Evolutionary conservation across 1,139 yeast species (phyloP), one percentile per base, ranked within the genome.

Genomic region (Taphrina sp.): DNA sequence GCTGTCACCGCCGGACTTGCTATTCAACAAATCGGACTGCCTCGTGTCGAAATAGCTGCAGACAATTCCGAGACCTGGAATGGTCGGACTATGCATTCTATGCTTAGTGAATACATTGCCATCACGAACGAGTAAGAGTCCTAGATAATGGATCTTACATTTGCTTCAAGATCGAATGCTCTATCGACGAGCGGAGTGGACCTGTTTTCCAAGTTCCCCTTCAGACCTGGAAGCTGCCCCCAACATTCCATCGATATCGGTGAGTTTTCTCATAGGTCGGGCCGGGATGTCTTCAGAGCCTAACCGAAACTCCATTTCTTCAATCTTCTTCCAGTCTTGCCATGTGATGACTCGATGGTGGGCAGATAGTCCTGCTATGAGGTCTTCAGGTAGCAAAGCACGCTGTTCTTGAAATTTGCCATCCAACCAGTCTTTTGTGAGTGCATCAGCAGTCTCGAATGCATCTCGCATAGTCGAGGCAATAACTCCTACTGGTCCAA

Each of bases 391-490:
- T 7, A 49, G 12, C 52, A 14, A 23, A 22, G 16, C 19, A 22
- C 28, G 16, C 67, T 71, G 20, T 24, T 26, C 22, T 35, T 28
- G 14, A 33, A 51, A 36, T 19, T 43, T 31, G 7, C 17, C 16
- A 20, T 69, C 67, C 7, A 68, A 59, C 49, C 78, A 69, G 63
- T 85, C 95, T 42, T 75, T 73, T 17, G 82, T 65, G 0, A 88
- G 71, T n/a, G 74, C 72, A 43, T 81, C 85, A 0, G 87, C 92
- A 0, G 89, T 85, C 33, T 80, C 81, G 64, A 83, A 85, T 0
- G 95, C 78, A 60, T 87, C 94, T 76, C 84, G 77, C 86, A 92
- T 87, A 0, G 98, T 88, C 14, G 85, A 78, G 12, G 95, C 95
- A 61, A 92, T 92, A 3, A 89, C 95, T 0, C 99, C 99, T 34